Base-by-base conservation (phyloP, 768 basidiomycete species). In the Hysterangium stoloniferum region DNA sequence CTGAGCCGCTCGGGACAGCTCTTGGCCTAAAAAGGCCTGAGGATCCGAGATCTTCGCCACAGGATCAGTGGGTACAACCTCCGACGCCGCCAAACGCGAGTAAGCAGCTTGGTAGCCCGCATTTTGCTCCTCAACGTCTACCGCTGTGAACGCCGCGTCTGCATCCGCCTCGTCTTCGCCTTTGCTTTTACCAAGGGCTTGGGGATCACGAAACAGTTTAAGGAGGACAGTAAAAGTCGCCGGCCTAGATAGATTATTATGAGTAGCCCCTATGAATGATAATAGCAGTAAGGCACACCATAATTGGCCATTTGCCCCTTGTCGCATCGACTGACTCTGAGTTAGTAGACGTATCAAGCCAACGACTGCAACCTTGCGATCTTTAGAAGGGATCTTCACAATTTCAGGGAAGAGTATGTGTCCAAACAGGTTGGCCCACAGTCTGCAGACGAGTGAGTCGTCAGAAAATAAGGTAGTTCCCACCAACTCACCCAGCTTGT, bases 91-190 rank as follows among this genome's bases (percentile, higher is more conserved):
- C 15, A 97, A 75, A 31, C 86, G 79, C 45, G 92, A 92, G 69
- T 94, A 98, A 4, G 91, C 87, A 0, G 91, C 89, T 61, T 98
- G 96, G 66, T 97, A 97, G 1, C 92, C 89, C 5, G 85, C 84
- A 1, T 77, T 76, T 62, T 88, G 86, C 61, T 97, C 94, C 61
- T 97, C 95, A 54, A 81, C 82, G 62, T 97, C 95, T 40, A 96
- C 80, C 46, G 78, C 79, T 1, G 86, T 87, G 31, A 89, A 61
- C 0, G 78, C 79, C 0, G 71, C 70, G 38, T 78, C 68, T 6
- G 72, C 63, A 41, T 81, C 78, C n/a, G 80, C 70, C 4, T 59
- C 66, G 1, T 54, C 56, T 4, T 52, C 59, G 1, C 52, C 56
- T 27, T 58, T 55, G 61, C 65, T 65, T 65, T 31, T 71, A 70